phyloP scores from a whole-genome alignment of 2,329 filamentous ascomycete species.

The Pseudocercospora fuligena region DNA sequence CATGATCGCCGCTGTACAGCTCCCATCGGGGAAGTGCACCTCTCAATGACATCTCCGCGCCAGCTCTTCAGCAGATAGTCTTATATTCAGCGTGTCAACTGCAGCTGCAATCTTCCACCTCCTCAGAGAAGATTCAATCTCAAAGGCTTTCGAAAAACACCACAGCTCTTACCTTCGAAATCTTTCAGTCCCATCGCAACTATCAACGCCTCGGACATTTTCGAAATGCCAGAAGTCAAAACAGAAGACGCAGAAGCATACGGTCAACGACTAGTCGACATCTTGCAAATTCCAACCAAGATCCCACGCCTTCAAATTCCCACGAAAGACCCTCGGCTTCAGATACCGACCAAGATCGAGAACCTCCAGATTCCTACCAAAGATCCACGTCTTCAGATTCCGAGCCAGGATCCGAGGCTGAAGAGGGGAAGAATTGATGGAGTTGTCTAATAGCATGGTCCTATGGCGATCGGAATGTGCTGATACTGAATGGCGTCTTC shows the following conservation, averaged over 20 bases:
- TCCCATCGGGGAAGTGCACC: neutral
- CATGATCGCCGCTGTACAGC: neutral
- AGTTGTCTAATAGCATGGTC: conserved; percentile 2
- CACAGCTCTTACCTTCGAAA: neutral
- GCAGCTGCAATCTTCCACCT: neutral
- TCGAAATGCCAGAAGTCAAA: conserved; percentile 1
- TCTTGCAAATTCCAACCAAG: conserved; percentile 13
- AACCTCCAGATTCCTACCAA: neutral
- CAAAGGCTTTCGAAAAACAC: neutral
- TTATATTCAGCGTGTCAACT: neutral
- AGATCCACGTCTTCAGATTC: conserved; percentile 10
- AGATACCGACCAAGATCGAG: conserved; percentile 9
- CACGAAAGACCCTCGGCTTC: conserved; percentile 5
- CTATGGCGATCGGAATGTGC: neutral
- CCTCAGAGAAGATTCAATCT: neutral
- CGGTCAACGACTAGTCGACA: conserved; percentile 1
- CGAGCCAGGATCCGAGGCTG: conserved; percentile 11
- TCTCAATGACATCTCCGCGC: neutral
- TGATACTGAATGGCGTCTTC: too few species aligned
- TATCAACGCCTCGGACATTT: neutral
- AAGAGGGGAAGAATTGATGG: conserved; percentile 12
- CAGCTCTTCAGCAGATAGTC: neutral
- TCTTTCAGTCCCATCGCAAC: neutral
- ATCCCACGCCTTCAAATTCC: conserved; percentile 5
- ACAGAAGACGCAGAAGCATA: conserved; percentile 9